These are phyloP conservation scores for Nannochloris sp. DNA, from an alignment of 139 green algal species.

Conservation along the genomic window DNA sequence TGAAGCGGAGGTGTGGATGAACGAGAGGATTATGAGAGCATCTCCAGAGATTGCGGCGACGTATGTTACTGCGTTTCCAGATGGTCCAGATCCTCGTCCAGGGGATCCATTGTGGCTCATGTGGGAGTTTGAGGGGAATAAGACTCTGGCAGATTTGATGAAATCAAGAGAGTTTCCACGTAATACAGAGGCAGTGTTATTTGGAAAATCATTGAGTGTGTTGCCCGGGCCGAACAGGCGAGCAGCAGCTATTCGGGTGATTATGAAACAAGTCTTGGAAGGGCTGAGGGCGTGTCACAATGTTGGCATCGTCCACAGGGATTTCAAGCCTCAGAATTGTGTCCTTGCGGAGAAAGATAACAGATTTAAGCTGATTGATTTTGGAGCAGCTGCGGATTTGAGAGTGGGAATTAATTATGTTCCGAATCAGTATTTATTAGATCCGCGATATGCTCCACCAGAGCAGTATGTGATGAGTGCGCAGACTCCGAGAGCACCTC, in stretches of 20 bases:
- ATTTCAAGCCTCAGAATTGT: slow-evolving; percentile 87
- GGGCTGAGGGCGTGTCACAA: slow-evolving; percentile 48
- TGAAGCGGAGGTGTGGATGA: slow-evolving; percentile 98
- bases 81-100: slow-evolving; percentile 10
- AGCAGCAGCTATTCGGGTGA: slow-evolving; percentile 36
- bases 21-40: slow-evolving; percentile 80
- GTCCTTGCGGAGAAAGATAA: slow-evolving; percentile 52
- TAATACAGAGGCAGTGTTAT: slow-evolving; percentile 74
- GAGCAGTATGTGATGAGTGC: slow-evolving; percentile 90
- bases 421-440: slow-evolving; percentile 85
- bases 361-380: slow-evolving; percentile 82
- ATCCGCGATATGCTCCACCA: slow-evolving; percentile 79
- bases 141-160: slow-evolving; percentile 62
- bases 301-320: slow-evolving; percentile 74
- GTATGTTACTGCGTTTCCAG: slow-evolving; percentile 85
- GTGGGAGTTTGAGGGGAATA: slow-evolving; percentile 76
- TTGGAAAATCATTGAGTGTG: slow-evolving; percentile 62
- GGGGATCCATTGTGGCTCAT: slow-evolving; percentile 55
- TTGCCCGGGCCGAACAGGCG: slow-evolving; percentile 25
- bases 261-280: slow-evolving; percentile 62
- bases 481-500: slow-evolving; percentile 42
- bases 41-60: slow-evolving; percentile 47
- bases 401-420: slow-evolving; percentile 89
- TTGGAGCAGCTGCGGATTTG: slow-evolving; percentile 82
- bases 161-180: slow-evolving; percentile 79